Conservation (phyloP, 108 stramenopile genomes). For the Cylindrotheca closterium region DNA sequence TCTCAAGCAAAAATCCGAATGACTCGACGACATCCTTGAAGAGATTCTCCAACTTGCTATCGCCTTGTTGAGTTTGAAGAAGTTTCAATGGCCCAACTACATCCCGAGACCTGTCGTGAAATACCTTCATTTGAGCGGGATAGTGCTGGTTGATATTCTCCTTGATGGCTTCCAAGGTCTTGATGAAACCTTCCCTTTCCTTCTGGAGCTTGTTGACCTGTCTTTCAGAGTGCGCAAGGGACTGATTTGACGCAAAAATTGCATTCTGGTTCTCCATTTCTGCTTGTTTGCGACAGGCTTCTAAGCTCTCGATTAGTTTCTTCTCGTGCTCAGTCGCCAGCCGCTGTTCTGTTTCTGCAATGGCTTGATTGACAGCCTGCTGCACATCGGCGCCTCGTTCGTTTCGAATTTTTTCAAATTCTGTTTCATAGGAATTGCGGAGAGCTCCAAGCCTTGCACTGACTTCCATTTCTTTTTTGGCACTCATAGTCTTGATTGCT, state of each 20-base stretch:
- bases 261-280: slow-evolving; percentile 1
- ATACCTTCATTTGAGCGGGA: slow-evolving; percentile 11
- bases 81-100: neutral
- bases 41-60: slow-evolving; percentile 1
- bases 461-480: slow-evolving; percentile 18
- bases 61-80: slow-evolving; percentile 1
- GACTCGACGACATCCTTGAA: slow-evolving; percentile 19
- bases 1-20: slow-evolving; percentile 23
- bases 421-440: slow-evolving; percentile 23
- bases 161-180: slow-evolving; percentile 12
- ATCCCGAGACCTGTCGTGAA: slow-evolving; percentile 1
- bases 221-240: neutral
- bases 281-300: neutral
- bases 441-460: slow-evolving; percentile 8
- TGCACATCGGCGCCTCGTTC: slow-evolving; percentile 7
- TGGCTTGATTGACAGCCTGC: slow-evolving; percentile 13
- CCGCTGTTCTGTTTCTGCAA: neutral
- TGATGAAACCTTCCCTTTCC: slow-evolving; percentile 6
- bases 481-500: neutral
- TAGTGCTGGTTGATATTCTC: slow-evolving; percentile 11
- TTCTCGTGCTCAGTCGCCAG: slow-evolving; percentile 8
- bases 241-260: neutral
- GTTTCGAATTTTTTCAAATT: slow-evolving; percentile 15
- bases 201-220: slow-evolving; percentile 3
- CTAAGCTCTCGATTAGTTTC: slow-evolving; percentile 1